A percentile compares a stretch with the other conserved stretches of the same genome.
Evolutionary conservation across 495 filamentous ascomycete species (phyloP).

Genomic region (Wilcoxina mikolae): DNA sequence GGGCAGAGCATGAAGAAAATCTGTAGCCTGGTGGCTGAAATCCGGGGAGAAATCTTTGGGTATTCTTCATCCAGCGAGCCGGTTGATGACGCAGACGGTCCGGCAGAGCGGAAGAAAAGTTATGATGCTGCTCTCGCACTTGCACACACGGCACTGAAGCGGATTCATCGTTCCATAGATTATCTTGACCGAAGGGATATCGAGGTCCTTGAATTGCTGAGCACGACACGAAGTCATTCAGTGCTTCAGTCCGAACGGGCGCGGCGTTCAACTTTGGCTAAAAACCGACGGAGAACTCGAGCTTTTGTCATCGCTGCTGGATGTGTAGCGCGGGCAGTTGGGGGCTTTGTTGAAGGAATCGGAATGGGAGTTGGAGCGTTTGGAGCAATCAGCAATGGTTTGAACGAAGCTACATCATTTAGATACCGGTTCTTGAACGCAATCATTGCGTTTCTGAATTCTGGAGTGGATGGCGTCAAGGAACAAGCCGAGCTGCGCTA

Average conservation of each 20-base stretch:
- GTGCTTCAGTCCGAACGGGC: neutral
- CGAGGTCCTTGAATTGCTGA: conserved; percentile 27
- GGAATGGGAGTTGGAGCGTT: conserved; percentile 5
- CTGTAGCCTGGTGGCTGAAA: conserved; percentile 34
- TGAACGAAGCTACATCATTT: conserved; percentile 11
- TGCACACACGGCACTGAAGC: conserved; percentile 9
- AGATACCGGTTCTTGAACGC: conserved; percentile 14
- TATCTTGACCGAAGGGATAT: conserved; percentile 13
- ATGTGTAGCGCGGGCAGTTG: conserved; percentile 41
- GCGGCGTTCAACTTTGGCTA: conserved; percentile 35
- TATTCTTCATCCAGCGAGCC: conserved; percentile 9
- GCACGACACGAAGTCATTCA: conserved; percentile 8
- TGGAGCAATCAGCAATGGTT: neutral
- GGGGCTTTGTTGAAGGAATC: conserved; percentile 28
- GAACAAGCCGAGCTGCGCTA: conserved; percentile 12
- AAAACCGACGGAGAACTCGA: conserved; percentile 43
- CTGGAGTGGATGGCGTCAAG: conserved; percentile 12
- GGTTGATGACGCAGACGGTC: conserved; percentile 5
- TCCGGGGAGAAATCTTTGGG: conserved; percentile 45
- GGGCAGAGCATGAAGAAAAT: conserved; percentile 12
- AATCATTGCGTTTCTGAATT: conserved; percentile 14
- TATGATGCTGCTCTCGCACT: conserved; percentile 16
- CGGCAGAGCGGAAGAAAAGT: conserved; percentile 10
- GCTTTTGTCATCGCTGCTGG: conserved; percentile 57
- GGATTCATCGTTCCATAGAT: conserved; percentile 14